Conservation (phyloP, 2,329 filamentous ascomycete genomes). For the Colletotrichum tamarilloi region DNA sequence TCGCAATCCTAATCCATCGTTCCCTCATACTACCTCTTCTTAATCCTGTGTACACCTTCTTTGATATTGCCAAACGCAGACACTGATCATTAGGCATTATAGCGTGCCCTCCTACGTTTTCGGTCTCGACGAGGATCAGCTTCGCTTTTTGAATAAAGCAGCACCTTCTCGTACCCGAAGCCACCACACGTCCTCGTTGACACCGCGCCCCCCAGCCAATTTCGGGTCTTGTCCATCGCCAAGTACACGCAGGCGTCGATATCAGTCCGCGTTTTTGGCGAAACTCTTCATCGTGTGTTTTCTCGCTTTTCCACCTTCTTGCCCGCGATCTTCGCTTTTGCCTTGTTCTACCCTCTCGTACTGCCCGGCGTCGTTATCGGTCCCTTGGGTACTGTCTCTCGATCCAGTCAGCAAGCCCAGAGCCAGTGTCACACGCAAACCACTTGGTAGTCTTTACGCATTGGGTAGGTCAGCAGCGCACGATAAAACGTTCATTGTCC, state of each 20-base stretch:
- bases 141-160: neutral
- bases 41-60: neutral
- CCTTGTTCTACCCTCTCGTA: neutral
- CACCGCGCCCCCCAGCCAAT: neutral
- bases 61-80: neutral
- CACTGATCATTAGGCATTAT: conserved; percentile 13
- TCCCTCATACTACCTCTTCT: neutral
- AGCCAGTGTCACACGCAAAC: neutral
- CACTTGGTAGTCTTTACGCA: neutral
- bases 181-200: neutral
- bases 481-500: neutral
- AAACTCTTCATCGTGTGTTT: neutral
- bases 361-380: neutral
- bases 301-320: neutral
- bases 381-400: neutral
- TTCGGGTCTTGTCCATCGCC: conserved; percentile 17
- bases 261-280: neutral
- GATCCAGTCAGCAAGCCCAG: neutral
- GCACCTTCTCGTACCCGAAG: neutral
- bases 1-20: neutral
- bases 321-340: neutral
- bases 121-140: neutral
- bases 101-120: neutral
- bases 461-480: conserved; percentile 1
- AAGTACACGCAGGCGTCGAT: conserved; percentile 31